Percentiles rank a stretch among this genome's conserved stretches.
Evolutionary conservation across 257 asterid species (phyloP).

Genomic region (Euphrasia confusa): DNA sequence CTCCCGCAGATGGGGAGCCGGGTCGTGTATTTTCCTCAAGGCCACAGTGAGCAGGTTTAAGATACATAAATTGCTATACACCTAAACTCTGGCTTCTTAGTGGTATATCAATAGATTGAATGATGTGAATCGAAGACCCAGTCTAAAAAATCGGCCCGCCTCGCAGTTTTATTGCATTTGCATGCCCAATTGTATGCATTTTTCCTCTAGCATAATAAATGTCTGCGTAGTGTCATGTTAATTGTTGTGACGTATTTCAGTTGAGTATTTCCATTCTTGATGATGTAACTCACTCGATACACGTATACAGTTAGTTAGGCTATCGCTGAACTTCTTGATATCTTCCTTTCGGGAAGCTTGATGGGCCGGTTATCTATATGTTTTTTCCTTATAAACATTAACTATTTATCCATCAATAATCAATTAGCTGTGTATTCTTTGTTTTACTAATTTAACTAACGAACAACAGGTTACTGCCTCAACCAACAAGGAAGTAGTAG

Average conservation of each 20-base stretch:
- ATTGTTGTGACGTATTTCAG: neutral
- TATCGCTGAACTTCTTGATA: neutral
- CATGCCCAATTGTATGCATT: slow-evolving; percentile 1
- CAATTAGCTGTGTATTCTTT: neutral
- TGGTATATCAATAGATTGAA: neutral
- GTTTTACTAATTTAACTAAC: neutral
- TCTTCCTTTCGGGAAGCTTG: neutral
- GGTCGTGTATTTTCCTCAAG: slow-evolving; percentile 88
- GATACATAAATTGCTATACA: neutral
- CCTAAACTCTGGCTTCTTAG: neutral
- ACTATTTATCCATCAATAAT: neutral
- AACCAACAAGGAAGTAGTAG: slow-evolving; percentile 84
- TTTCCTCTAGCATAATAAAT: neutral
- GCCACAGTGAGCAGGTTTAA: slow-evolving; percentile 87
- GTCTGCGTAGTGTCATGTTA: neutral
- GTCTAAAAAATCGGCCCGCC: neutral
- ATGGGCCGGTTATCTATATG: neutral
- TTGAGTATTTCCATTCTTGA: neutral
- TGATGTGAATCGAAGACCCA: neutral
- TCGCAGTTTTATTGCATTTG: neutral
- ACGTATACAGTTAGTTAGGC: neutral
- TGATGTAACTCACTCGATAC: neutral
- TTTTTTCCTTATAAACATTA: neutral
- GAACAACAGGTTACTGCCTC: slow-evolving; percentile 73
- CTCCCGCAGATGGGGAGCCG: slow-evolving; percentile 87